Evolutionary conservation across 2,329 filamentous ascomycete genomes (phyloP), one percentile per base, ranked within the genome.

Genomic region (Alternaria metachromatica): DNA sequence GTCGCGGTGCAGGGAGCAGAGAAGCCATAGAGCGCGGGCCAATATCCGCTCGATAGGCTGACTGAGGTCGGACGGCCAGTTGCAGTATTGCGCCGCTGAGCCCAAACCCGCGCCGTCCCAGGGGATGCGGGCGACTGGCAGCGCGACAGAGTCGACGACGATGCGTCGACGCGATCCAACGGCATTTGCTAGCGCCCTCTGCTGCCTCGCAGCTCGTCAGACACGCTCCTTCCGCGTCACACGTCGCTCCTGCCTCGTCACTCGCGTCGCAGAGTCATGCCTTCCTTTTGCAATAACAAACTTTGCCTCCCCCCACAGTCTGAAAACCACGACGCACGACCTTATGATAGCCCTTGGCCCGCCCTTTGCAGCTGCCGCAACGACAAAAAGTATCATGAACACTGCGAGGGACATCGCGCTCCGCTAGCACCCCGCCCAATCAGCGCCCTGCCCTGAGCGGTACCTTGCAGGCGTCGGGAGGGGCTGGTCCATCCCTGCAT

Each of bases 41-140:
- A 65, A 13, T 44, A 50, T 37, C 65, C 65, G 66, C 57, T 50
- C 56, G 44, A 59, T 21, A 59, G 60, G 43, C 60, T 26, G 41
- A 9, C 49, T 30, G 50, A 23, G 25, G 23, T 53, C 55, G 45
- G 54, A 43, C 37, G 53, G 41, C 41, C 25, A 30, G 21, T 43
- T 20, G 13, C 25, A 30, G 28, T 43, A 28, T 41, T 28, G 54
- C 54, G 43, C 53, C 53, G 33, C 43, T 56, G 58, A 25, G 63
- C 67, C 66, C 63, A 66, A 65, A 64, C 64, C 60, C 48, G 53
- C 66, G 64, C 66, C 68, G 64, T 62, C 60, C 44, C 63, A 71
- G 68, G 68, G 64, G 68, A 58, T 57, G 55, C 60, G 46, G 21
- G 55, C 51, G 46, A 28, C 49, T 30, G 26, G 28, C 53, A 41